Conservation (phyloP, 2,329 filamentous ascomycete species). For the Paecilomyces formosus region DNA sequence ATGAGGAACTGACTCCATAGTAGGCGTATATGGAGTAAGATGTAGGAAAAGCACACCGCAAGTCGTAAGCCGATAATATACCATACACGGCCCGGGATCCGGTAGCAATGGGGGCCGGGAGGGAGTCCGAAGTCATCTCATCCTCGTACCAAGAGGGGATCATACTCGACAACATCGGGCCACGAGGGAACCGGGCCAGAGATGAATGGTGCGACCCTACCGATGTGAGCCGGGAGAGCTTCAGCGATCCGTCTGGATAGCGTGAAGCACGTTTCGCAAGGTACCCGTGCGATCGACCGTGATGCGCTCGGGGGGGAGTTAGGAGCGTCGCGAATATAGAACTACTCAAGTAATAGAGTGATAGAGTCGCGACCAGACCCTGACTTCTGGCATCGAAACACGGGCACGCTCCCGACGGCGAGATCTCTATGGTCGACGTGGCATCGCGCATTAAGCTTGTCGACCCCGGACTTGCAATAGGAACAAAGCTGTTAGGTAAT, state of each 20-base stretch:
- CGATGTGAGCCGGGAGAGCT: background rate
- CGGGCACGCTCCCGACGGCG: background rate
- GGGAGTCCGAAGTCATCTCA: background rate
- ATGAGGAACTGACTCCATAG: background rate
- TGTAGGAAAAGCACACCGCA: background rate
- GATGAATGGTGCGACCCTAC: background rate
- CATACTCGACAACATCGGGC: background rate
- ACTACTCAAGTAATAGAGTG: too few species aligned
- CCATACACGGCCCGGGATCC: too few species aligned
- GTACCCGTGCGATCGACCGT: background rate
- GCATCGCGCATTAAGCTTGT: background rate
- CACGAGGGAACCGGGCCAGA: background rate
- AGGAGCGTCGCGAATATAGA: too few species aligned
- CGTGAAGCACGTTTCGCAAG: background rate
- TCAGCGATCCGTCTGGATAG: background rate
- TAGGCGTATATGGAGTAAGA: too few species aligned
- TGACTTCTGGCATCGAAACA: background rate
- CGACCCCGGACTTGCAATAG: background rate
- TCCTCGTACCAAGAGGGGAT: background rate
- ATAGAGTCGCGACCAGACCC: too few species aligned
- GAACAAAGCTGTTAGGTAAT: conserved; percentile 27
- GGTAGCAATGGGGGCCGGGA: background rate
- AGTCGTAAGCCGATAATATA: background rate
- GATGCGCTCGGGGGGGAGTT: background rate
- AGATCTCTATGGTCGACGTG: background rate